Evolutionary conservation across 1,284 basidiomycete species (phyloP).

Genomic region (Lentinus polychrous): DNA sequence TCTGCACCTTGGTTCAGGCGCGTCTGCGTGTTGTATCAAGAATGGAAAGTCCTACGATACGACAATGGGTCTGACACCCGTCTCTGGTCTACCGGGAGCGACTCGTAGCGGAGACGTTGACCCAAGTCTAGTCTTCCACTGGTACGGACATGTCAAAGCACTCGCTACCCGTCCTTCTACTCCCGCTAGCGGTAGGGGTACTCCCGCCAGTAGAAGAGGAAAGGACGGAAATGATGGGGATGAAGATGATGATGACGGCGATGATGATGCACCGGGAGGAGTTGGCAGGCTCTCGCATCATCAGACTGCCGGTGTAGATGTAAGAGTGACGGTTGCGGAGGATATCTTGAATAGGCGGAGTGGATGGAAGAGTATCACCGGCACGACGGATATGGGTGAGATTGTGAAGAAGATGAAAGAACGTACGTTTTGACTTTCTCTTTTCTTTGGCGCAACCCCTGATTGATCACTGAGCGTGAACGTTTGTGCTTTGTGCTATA

Average conservation of each 20-base stretch:
- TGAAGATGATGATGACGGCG: neutral
- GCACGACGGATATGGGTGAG: constrained; percentile 70
- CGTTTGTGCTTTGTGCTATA: too few relatives aligned
- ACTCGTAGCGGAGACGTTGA: constrained; percentile 80
- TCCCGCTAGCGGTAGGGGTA: neutral
- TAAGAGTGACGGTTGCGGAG: constrained; percentile 74
- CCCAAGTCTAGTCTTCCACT: constrained; percentile 83
- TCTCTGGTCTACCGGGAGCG: constrained; percentile 79
- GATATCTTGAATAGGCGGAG: constrained; percentile 70
- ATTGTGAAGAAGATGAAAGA: constrained; percentile 39
- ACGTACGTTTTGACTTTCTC: constrained; percentile 17
- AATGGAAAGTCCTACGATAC: constrained; percentile 74
- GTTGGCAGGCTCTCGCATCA: constrained; percentile 50
- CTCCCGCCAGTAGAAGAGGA: neutral
- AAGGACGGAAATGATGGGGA: neutral
- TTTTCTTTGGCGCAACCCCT: neutral
- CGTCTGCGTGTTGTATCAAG: constrained; percentile 70
- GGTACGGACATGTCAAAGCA: neutral
- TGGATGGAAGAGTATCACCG: constrained; percentile 71
- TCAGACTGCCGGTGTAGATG: constrained; percentile 36
- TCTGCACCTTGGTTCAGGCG: constrained; percentile 82
- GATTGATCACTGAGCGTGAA: too few relatives aligned
- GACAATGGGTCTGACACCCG: constrained; percentile 75
- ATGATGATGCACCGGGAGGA: neutral
- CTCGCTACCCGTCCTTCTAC: neutral